A percentile compares a stretch with the other conserved stretches of the same genome.
These are phyloP conservation scores for Syzygium oleosum DNA, from an alignment of 345 rosid species.

Conservation along the genomic window DNA sequence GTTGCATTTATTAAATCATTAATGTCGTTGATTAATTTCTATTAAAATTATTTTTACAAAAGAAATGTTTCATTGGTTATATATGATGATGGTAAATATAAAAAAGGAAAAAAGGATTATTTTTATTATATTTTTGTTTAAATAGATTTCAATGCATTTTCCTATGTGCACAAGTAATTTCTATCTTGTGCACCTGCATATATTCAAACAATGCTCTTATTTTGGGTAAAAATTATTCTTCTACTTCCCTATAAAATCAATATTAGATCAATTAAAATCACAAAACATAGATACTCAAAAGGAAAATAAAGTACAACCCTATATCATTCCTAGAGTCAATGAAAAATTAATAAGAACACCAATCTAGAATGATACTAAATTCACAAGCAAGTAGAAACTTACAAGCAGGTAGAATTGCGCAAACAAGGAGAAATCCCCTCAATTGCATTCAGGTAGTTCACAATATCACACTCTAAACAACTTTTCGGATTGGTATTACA, in stretches of 20 bases:
- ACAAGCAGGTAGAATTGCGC: background rate
- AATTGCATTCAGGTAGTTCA: background rate
- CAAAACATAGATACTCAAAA: background rate
- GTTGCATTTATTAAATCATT: too few relatives aligned
- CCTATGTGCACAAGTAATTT: background rate
- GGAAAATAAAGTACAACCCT: background rate
- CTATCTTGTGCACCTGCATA: background rate
- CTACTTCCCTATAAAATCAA: background rate
- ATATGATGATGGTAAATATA: too few relatives aligned
- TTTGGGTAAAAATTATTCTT: background rate
- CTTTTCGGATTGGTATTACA: background rate
- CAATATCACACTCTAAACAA: background rate
- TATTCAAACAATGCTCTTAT: background rate
- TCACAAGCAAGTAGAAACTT: background rate
- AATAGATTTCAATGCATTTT: too few relatives aligned
- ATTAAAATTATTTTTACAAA: too few relatives aligned
- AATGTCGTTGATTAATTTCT: too few relatives aligned
- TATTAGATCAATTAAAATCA: background rate
- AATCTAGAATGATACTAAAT: background rate
- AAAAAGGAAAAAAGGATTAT: too few relatives aligned
- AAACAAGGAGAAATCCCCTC: background rate
- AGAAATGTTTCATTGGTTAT: too few relatives aligned
- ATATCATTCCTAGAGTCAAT: background rate
- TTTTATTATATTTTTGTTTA: too few relatives aligned
- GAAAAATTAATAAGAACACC: background rate